These are phyloP conservation scores for Lanmaoa rubissima DNA, from an alignment of 768 basidiomycete species.

Conservation along the genomic window DNA sequence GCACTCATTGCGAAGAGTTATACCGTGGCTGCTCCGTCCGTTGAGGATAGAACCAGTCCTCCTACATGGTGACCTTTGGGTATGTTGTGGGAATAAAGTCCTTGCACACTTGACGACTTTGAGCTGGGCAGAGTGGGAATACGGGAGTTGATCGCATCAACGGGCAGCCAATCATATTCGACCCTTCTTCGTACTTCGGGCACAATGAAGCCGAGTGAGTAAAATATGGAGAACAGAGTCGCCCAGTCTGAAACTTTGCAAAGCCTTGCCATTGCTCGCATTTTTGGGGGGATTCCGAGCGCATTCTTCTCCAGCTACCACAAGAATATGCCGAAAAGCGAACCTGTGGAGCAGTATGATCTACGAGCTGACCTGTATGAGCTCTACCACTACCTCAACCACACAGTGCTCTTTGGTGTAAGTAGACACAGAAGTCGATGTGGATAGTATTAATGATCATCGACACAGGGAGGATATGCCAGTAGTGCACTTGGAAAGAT, in stretches of 20 bases:
- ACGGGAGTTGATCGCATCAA: slow-evolving; percentile 54
- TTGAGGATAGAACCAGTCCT: slow-evolving; percentile 64
- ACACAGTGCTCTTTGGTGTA: slow-evolving; percentile 77
- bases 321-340: slow-evolving; percentile 55
- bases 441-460: background rate
- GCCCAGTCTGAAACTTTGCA: slow-evolving; percentile 2
- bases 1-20: slow-evolving; percentile 48
- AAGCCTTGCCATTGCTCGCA: slow-evolving; percentile 74
- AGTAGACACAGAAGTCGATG: slow-evolving; percentile 24
- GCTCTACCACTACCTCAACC: slow-evolving; percentile 80
- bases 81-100: slow-evolving; percentile 30
- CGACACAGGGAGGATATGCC: slow-evolving; percentile 47
- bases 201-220: slow-evolving; percentile 81
- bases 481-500: slow-evolving; percentile 50
- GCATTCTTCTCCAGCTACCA: slow-evolving; percentile 69
- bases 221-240: background rate
- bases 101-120: background rate
- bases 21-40: slow-evolving; percentile 63
- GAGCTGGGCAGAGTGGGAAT: slow-evolving; percentile 60
- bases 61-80: slow-evolving; percentile 82
- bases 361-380: slow-evolving; percentile 70
- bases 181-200: slow-evolving; percentile 77
- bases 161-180: slow-evolving; percentile 67
- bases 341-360: slow-evolving; percentile 63
- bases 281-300: slow-evolving; percentile 72